Base-by-base conservation (phyloP, 139 green algal species). In the Picochlorum sp. region DNA sequence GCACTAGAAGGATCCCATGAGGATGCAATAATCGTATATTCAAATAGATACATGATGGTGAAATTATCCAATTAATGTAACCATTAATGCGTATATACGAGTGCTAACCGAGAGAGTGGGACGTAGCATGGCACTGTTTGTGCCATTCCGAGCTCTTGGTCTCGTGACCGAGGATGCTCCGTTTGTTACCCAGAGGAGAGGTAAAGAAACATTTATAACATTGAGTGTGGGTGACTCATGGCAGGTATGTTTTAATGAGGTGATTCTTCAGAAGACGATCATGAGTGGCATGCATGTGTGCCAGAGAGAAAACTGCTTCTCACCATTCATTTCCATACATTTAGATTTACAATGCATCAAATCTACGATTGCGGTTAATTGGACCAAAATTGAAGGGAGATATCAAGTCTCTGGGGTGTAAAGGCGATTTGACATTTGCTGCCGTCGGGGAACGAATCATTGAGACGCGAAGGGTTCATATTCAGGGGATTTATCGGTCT, bases 201-300 rank as follows among this genome's bases (percentile, higher is more conserved):
- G 90, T 8, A 83, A 81, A 49, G 85, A 95, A 57, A 84, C 77
- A 0, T 95, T 78, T 55, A 85, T 95, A 8, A 92, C 84, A 2
- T 83, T 95, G 50, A 94, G 86, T 60, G 86, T 95, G 2, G 92
- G 92, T 15, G 88, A 89, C 24, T 79, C 87, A 45, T 97, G 92
- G 92, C 91, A 97, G 84, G 90, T 94, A 28, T 34, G 75, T 10
- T 55, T 20, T n/a, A 6, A 30, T 30, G 28, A 4, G 28, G 28
- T 30, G 28, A 44, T 18, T 26, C 0, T 20, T 26, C 47, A 23
- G 7, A 24, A 26, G 47, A 20, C 18, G 11, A 3, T 2, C n/a
- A 26, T 0, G 7, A 37, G 1, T 11, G 51, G 23, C 23, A 56
- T 65, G 23, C 52, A 59, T 70, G 31, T 62, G 16, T 63, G n/a